Evolutionary conservation across 1,284 basidiomycete species (phyloP).

Genomic region (Coniophora puteana): DNA sequence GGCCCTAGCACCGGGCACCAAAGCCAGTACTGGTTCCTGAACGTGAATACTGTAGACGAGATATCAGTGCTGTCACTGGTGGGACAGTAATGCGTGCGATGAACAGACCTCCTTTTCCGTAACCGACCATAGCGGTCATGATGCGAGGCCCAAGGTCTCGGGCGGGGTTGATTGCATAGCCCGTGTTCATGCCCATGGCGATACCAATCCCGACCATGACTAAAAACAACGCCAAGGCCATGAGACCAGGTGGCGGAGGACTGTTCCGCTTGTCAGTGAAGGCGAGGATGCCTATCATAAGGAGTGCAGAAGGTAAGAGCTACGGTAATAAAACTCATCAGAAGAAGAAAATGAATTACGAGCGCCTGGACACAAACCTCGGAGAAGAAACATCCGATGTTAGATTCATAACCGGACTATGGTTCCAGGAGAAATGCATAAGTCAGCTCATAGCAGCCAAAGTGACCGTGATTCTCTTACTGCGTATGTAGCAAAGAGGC

Average conservation of each 20-base stretch:
- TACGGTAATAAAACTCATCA: conserved; percentile 18
- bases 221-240: conserved; percentile 54
- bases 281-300: conserved; percentile 45
- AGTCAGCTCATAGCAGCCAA: too few species aligned
- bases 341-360: conserved; percentile 11
- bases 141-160: conserved; percentile 63
- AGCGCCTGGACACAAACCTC: conserved; percentile 39
- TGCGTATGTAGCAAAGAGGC: conserved; percentile 69
- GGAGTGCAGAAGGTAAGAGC: conserved; percentile 57
- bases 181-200: conserved; percentile 57
- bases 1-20: conserved; percentile 68
- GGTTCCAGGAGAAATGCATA: too few species aligned
- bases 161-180: conserved; percentile 61
- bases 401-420: too few species aligned
- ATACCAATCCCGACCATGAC: conserved; percentile 51
- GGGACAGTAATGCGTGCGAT: too few species aligned
- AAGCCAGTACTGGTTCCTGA: conserved; percentile 67
- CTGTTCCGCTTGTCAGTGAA: conserved; percentile 44
- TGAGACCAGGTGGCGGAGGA: conserved; percentile 44
- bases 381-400: conserved; percentile 56
- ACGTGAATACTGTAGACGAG: conserved; percentile 48
- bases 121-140: conserved; percentile 57
- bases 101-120: conserved; percentile 46
- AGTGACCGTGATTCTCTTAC: too few species aligned
- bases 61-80: too few species aligned